phyloP scores from a whole-genome alignment of 2,329 filamentous ascomycete species.

The Colletotrichum sidae region DNA sequence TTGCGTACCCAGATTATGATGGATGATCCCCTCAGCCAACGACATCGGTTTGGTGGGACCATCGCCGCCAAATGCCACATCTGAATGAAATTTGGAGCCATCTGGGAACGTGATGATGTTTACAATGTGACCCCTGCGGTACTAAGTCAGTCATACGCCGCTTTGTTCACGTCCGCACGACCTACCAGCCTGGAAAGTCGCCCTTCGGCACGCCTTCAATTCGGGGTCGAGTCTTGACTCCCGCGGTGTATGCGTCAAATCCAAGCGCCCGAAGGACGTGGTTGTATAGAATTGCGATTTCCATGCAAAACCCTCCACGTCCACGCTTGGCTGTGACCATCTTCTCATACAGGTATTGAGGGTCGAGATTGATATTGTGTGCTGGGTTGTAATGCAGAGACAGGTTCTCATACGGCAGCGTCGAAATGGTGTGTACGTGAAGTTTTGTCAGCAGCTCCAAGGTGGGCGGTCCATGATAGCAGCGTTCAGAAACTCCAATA shows the following conservation, averaged over 20 bases:
- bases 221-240: constrained; percentile 60
- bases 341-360: constrained; percentile 61
- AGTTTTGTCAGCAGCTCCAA: constrained; percentile 37
- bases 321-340: constrained; percentile 55
- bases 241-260: constrained; percentile 65
- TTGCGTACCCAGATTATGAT: constrained; percentile 64
- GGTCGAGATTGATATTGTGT: constrained; percentile 55
- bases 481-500: not conserved
- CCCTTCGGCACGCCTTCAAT: constrained; percentile 52
- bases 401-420: constrained; percentile 68
- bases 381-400: constrained; percentile 61
- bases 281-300: constrained; percentile 66
- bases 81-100: constrained; percentile 63
- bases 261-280: constrained; percentile 63
- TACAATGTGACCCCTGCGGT: constrained; percentile 64
- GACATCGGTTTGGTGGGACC: constrained; percentile 68
- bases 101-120: constrained; percentile 68
- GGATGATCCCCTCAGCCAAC: constrained; percentile 56
- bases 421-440: constrained; percentile 59
- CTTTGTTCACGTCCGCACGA: constrained; percentile 19
- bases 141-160: not conserved
- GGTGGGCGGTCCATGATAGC: not conserved
- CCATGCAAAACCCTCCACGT: constrained; percentile 72
- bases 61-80: constrained; percentile 75
- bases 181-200: constrained; percentile 60